A percentile compares a stretch with the other conserved stretches of the same genome.
These are phyloP conservation scores for Phytophthora rubi DNA, from an alignment of 352 stramenopile species.

Conservation along the genomic window DNA sequence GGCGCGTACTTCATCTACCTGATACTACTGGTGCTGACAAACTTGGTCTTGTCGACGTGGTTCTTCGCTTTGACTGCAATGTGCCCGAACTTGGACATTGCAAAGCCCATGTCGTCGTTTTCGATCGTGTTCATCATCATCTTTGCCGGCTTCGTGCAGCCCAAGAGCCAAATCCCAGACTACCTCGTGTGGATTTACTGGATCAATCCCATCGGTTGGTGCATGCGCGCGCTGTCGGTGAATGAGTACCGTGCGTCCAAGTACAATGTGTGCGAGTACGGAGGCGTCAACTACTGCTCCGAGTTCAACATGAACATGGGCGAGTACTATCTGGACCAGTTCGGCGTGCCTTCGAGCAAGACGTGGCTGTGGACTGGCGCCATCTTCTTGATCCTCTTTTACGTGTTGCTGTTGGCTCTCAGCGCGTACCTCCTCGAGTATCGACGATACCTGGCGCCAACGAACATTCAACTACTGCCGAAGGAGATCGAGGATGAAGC, in stretches of 20 bases:
- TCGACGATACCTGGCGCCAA: slow-evolving; percentile 17
- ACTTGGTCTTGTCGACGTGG: slow-evolving; percentile 18
- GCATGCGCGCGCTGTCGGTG: slow-evolving; percentile 47
- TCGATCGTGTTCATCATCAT: slow-evolving; percentile 20
- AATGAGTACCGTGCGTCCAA: slow-evolving; percentile 49
- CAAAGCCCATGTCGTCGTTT: slow-evolving; percentile 18
- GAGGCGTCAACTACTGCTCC: slow-evolving; percentile 45
- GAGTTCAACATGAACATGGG: slow-evolving; percentile 39
- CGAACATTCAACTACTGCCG: slow-evolving; percentile 6
- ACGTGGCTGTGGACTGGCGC: slow-evolving; percentile 47
- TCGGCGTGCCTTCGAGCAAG: slow-evolving; percentile 48
- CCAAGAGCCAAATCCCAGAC: slow-evolving; percentile 15
- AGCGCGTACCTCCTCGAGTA: slow-evolving; percentile 41
- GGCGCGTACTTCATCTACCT: slow-evolving; percentile 22
- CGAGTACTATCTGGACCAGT: slow-evolving; percentile 44
- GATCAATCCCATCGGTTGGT: slow-evolving; percentile 52
- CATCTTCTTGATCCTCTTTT: slow-evolving; percentile 41
- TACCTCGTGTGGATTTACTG: slow-evolving; percentile 12
- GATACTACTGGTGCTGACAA: slow-evolving; percentile 12
- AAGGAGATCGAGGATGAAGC: slow-evolving; percentile 9
- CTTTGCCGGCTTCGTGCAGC: slow-evolving; percentile 19
- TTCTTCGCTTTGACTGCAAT: slow-evolving; percentile 16
- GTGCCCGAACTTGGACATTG: slow-evolving; percentile 17
- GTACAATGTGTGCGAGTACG: slow-evolving; percentile 42
- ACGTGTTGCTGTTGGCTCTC: slow-evolving; percentile 40